Evolutionary conservation across 1,284 basidiomycete genomes (phyloP).

Genomic region (Clitocybe nebularis): DNA sequence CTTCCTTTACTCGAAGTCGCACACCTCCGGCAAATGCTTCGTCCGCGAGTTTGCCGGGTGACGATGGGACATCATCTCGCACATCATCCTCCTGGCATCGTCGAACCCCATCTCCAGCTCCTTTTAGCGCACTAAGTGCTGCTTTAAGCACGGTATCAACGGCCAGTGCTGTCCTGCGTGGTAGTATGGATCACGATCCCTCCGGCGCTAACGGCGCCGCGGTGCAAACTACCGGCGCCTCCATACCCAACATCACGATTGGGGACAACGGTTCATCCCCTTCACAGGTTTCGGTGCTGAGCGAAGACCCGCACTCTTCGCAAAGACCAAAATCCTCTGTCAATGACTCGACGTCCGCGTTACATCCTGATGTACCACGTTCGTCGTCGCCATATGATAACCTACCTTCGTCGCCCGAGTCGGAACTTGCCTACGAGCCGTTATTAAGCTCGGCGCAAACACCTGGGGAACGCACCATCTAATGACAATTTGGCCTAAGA

Average conservation of each 20-base stretch:
- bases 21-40: constrained; percentile 20
- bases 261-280: constrained; percentile 11
- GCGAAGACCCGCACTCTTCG: constrained; percentile 7
- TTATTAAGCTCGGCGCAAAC: constrained; percentile 17
- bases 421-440: constrained; percentile 19
- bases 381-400: constrained; percentile 19
- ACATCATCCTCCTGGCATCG: constrained; percentile 26
- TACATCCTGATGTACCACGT: constrained; percentile 12
- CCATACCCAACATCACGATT: constrained; percentile 21
- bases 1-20: constrained; percentile 20
- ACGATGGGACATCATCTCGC: constrained; percentile 21
- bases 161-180: constrained; percentile 34
- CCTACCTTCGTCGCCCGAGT: constrained; percentile 25
- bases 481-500: too few relatives aligned
- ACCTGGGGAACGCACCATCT: constrained; percentile 9
- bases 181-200: constrained; percentile 6
- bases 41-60: constrained; percentile 12
- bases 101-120: constrained; percentile 32
- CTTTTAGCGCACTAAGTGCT: constrained; percentile 40
- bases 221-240: constrained; percentile 6
- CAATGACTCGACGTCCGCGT: constrained; percentile 12
- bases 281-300: neutral
- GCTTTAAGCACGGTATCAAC: constrained; percentile 42
- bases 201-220: constrained; percentile 8
- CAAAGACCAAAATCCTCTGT: constrained; percentile 2